Base-by-base conservation (phyloP, 2,329 filamentous ascomycete species). In the Colletotrichum graminicola region DNA sequence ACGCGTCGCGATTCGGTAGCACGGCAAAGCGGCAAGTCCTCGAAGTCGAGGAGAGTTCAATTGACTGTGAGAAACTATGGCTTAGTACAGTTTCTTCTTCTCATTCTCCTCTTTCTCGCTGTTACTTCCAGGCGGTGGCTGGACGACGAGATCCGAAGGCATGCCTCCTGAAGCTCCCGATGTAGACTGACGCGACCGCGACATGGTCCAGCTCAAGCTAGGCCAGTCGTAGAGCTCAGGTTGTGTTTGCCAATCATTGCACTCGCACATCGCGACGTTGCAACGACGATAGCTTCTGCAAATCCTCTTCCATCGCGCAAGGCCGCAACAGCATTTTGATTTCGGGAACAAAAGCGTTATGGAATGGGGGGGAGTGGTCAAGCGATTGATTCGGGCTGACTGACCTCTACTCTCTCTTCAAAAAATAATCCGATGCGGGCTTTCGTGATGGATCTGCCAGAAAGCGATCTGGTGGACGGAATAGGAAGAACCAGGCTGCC, bases 401-500 rank as follows among this genome's bases (percentile, higher is more conserved):
- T 69, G 66, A 74, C 71, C 66, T 73, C 49, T 62, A 34, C 56
- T 63, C 39, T 65, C 36, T 71, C 55, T 36, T 49, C 52, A 56
- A 55, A 36, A 66, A 67, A 71, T 63, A 61, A 47, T 60, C 67
- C 62, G 67, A 67, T 52, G 60, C 66, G 66, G 59, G 57, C 43
- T 56, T 60, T 73, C 72, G 72, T 69, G 72, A 73, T 73, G 70
- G 72, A 68, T 59, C 65, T 70, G 63, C 63, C 54, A 73, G 70
- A 61, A 39, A 51, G 52, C 51, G 70, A 70, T 62, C 67, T 67
- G 71, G 65, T 68, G 71, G 62, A 73, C 73, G 73, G 73, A 66
- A 73, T 68, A 73, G 72, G 69, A 75, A 75, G 72, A 75, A 76
- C 54, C 67, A 73, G 32, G 47, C 45, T 61, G 69, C 73, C 66